Evolutionary conservation across 2,329 filamentous ascomycete species (phyloP), one percentile per base, ranked within the genome.

Genomic region (Herpotrichia juniperi): DNA sequence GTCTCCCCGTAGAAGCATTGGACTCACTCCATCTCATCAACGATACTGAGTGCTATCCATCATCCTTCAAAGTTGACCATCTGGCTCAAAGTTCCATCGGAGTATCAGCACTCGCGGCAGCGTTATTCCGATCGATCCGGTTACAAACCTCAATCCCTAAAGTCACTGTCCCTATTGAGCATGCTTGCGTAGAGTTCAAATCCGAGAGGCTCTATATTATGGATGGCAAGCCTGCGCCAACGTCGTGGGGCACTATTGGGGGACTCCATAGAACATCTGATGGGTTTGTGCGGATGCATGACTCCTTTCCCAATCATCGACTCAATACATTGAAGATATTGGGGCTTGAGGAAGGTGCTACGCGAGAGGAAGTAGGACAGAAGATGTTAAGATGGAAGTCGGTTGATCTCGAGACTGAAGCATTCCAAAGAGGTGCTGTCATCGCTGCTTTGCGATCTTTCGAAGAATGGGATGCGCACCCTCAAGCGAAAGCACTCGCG

Each of bases 231-330:
- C 62, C 70, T 12, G 54, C 58, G 3, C 59, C 66, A 0, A 67
- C 73, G 0, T 46, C 68, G 0, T 79, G 74, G 69, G 77, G 76
- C 0, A 66, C 73, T 0, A 74, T 85, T 2, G 80, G 82, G 2
- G 83, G 82, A 0, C 59, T 85, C 0, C 78, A 86, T 59, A 73
- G 72, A 46, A 78, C 81, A 0, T 64, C 66, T 0, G 81, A 85
- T 51, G 82, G 82, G 1, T 71, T 81, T 44, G 76, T 86, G 2
- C 76, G 82, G 2, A 77, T 85, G 40, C 83, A 86, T 54, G 83
- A 85, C 48, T 64, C 64, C 0, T 85, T 85, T 49, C 73, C 77
- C 0, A 77, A 84, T 45, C 83, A 86, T 51, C 74, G 75, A 0
- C 24, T 69, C 2, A 79, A 76, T 2, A 74, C 78, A 0, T 64